These are phyloP conservation scores for Pythium monospermum DNA, from an alignment of 352 stramenopile species.

Conservation along the genomic window DNA sequence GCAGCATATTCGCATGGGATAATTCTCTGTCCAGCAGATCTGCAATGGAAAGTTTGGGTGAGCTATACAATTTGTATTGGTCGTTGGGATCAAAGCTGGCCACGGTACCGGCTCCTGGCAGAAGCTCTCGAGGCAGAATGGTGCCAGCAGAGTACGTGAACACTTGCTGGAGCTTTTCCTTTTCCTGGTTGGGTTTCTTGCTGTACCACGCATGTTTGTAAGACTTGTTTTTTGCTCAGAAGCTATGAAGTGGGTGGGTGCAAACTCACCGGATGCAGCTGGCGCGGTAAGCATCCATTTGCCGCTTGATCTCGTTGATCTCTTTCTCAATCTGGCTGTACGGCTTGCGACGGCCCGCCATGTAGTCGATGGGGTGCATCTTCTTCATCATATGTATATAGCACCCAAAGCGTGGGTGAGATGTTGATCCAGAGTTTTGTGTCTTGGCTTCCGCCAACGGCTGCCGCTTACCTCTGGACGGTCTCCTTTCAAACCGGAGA, in stretches of 20 bases:
- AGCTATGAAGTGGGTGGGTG: too few species aligned
- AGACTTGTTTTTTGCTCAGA: too few species aligned
- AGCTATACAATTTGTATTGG: not conserved
- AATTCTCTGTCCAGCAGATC: constrained; percentile 62
- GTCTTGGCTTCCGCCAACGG: too few species aligned
- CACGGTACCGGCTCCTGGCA: constrained; percentile 62
- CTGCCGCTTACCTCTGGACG: constrained; percentile 36
- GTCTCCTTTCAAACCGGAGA: constrained; percentile 21
- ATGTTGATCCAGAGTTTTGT: too few species aligned
- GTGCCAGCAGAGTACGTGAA: constrained; percentile 64
- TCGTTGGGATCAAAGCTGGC: not conserved
- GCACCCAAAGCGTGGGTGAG: too few species aligned
- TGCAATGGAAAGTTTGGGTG: too few species aligned
- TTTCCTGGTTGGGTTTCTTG: constrained; percentile 60
- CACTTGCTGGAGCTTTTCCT: constrained; percentile 77
- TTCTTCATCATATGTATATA: too few species aligned
- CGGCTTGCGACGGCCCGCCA: constrained; percentile 45
- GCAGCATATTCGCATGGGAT: constrained; percentile 40
- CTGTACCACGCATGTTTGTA: too few species aligned
- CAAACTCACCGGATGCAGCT: constrained; percentile 52
- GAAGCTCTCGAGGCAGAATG: constrained; percentile 64
- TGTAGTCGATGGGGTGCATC: constrained; percentile 59
- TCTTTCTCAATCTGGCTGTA: constrained; percentile 77
- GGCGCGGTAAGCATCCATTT: constrained; percentile 60
- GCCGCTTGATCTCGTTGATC: constrained; percentile 56